Percentiles rank a stretch among this genome's conserved stretches.
Evolutionary conservation across 345 rosid genomes (phyloP).

Genomic region (Ailanthus altissimus): DNA sequence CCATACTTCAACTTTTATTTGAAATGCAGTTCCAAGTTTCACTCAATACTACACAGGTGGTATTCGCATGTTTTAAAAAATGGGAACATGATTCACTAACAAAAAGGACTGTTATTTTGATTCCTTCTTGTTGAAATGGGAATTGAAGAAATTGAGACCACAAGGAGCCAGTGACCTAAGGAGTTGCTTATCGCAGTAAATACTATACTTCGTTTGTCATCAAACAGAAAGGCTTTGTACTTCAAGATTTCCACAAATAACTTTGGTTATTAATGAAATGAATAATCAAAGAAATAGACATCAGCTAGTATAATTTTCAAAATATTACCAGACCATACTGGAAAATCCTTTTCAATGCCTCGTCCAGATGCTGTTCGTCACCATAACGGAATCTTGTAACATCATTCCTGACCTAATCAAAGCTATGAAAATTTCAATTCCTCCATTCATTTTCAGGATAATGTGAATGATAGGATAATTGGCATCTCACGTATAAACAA

Average conservation of each 20-base stretch:
- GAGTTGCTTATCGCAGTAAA: constrained; percentile 1
- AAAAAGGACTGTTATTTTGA: not conserved
- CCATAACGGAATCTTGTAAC: constrained; percentile 90
- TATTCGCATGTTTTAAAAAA: not conserved
- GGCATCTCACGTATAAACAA: not conserved
- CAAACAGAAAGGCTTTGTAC: not conserved
- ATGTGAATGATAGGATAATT: not conserved
- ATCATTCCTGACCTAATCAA: constrained; percentile 74
- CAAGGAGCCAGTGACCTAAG: not conserved
- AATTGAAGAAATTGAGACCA: not conserved
- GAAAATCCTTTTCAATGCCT: constrained; percentile 86
- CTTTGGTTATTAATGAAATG: not conserved
- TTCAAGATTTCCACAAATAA: not conserved
- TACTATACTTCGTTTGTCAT: not conserved
- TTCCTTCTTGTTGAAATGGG: not conserved
- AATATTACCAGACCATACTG: constrained; percentile 82
- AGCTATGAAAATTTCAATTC: constrained; percentile 25
- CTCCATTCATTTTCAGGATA: not conserved
- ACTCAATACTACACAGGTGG: not conserved
- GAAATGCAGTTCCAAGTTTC: not conserved
- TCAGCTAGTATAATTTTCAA: not conserved
- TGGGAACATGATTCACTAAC: not conserved
- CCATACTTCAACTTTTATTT: not conserved
- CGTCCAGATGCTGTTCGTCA: constrained; percentile 96
- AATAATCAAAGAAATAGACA: constrained; percentile 3